phyloP scores from a whole-genome alignment of 345 rosid species.

The Clausena lansium region DNA sequence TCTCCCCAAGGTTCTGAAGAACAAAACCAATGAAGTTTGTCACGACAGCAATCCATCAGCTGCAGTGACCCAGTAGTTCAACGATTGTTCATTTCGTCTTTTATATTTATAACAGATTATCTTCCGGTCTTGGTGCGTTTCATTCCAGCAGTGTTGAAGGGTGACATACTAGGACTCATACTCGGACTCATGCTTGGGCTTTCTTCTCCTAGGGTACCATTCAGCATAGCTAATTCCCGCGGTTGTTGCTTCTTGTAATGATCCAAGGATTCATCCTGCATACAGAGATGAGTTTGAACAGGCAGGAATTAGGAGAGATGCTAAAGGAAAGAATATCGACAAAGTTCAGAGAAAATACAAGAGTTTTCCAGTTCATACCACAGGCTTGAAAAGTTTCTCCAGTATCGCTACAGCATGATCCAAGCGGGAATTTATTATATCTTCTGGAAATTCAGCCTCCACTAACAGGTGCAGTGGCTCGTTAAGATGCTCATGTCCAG shows the following conservation, averaged over 20 bases:
- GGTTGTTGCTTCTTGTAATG: constrained; percentile 86
- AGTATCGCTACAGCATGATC: constrained; percentile 72
- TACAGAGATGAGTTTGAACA: not conserved
- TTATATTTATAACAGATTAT: constrained; percentile 16
- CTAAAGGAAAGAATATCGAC: not conserved
- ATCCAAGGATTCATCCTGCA: constrained; percentile 90
- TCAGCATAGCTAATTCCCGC: constrained; percentile 79
- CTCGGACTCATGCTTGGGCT: constrained; percentile 84
- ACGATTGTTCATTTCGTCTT: not conserved
- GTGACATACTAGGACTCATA: constrained; percentile 90
- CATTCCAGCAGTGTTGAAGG: constrained; percentile 69
- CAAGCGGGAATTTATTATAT: constrained; percentile 61
- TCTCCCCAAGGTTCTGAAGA: constrained; percentile 7
- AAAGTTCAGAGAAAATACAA: not conserved
- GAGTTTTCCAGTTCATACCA: constrained; percentile 43
- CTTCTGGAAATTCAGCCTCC: constrained; percentile 93
- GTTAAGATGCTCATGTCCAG: constrained; percentile 89
- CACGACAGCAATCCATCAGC: constrained; percentile 20
- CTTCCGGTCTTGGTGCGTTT: constrained; percentile 92
- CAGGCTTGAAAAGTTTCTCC: constrained; percentile 80
- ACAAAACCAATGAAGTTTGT: not conserved
- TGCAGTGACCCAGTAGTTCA: constrained; percentile 16
- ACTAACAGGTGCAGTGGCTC: constrained; percentile 84
- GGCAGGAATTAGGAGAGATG: not conserved
- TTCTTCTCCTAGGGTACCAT: constrained; percentile 86